Evolutionary conservation across 345 rosid genomes (phyloP).

Genomic region (Conringia planisiliqua): DNA sequence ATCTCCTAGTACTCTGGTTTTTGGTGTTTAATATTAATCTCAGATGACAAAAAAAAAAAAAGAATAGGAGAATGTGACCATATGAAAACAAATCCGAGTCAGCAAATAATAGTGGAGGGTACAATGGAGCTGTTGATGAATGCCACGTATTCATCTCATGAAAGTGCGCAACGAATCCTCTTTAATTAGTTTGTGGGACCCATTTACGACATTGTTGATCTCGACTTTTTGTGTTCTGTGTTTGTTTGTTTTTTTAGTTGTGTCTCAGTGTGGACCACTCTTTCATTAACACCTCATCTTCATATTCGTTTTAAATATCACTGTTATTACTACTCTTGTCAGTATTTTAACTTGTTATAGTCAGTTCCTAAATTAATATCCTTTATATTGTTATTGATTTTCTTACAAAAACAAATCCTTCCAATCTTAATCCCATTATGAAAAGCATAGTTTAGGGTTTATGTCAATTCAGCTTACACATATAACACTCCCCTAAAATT

Average conservation of each 20-base stretch:
- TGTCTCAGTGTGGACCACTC: constrained; percentile 29
- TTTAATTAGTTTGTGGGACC: constrained; percentile 22
- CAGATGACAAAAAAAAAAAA: too few relatives aligned
- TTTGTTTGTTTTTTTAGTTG: not conserved
- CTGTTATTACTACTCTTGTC: not conserved
- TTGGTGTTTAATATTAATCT: too few relatives aligned
- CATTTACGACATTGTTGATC: constrained; percentile 16
- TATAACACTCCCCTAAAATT: constrained; percentile 13
- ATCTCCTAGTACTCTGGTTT: too few relatives aligned
- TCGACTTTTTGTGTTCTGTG: constrained; percentile 19
- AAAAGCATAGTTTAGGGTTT: constrained; percentile 4
- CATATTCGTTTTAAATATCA: constrained; percentile 24
- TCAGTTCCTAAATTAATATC: not conserved
- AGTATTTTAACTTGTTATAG: not conserved
- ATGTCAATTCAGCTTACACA: constrained; percentile 17
- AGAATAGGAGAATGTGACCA: constrained; percentile 17
- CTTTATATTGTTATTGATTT: not conserved
- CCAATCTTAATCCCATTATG: not conserved
- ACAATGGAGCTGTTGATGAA: constrained; percentile 23
- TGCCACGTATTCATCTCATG: constrained; percentile 33
- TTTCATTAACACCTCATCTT: constrained; percentile 30
- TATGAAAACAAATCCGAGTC: constrained; percentile 15
- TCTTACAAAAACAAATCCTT: not conserved
- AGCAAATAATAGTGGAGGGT: constrained; percentile 30
- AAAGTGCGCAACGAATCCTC: constrained; percentile 36